A percentile compares a stretch with the other conserved stretches of the same genome.
Evolutionary conservation across 441 rosid genomes (phyloP).

Genomic region (Erodium texanum): DNA sequence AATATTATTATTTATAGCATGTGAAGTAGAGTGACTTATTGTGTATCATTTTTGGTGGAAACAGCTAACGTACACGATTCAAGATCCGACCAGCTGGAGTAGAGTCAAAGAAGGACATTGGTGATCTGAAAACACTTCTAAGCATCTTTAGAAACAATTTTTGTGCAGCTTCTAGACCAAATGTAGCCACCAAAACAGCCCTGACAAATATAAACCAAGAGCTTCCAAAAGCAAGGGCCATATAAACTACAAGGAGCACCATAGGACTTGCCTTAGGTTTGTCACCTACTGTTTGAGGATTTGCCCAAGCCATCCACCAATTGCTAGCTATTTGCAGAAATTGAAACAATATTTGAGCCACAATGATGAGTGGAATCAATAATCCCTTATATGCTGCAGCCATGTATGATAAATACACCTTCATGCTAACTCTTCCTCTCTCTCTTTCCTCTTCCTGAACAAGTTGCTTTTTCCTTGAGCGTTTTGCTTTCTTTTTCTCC

Average conservation of each 20-base stretch:
- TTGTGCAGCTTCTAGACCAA: slow-evolving; percentile 96
- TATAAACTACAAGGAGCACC: slow-evolving; percentile 79
- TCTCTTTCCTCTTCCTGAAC: slow-evolving; percentile 99
- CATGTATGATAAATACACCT: slow-evolving; percentile 92
- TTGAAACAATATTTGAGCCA: slow-evolving; percentile 85
- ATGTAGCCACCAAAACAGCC: slow-evolving; percentile 97
- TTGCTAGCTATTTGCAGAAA: slow-evolving; percentile 98
- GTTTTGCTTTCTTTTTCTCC: slow-evolving; percentile 91
- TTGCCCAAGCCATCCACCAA: slow-evolving; percentile 99
- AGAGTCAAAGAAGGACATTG: slow-evolving; percentile 99
- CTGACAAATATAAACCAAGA: slow-evolving; percentile 89
- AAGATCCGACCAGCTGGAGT: slow-evolving; percentile 96
- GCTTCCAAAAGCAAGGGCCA: slow-evolving; percentile 98
- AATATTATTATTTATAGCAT: slow-evolving; percentile 8
- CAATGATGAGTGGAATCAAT: slow-evolving; percentile 77
- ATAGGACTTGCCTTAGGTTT: slow-evolving; percentile 71
- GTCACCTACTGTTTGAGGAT: slow-evolving; percentile 96
- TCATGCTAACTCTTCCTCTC: slow-evolving; percentile 94
- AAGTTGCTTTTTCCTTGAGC: slow-evolving; percentile 83
- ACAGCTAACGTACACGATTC: slow-evolving; percentile 70
- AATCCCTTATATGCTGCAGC: slow-evolving; percentile 93
- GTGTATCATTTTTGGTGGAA: no score
- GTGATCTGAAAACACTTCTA: slow-evolving; percentile 84
- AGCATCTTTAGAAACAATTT: slow-evolving; percentile 91
- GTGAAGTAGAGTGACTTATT: slow-evolving; percentile 1